phyloP scores from a whole-genome alignment of 2,329 filamentous ascomycete genomes.

The Penicillium thymicola region DNA sequence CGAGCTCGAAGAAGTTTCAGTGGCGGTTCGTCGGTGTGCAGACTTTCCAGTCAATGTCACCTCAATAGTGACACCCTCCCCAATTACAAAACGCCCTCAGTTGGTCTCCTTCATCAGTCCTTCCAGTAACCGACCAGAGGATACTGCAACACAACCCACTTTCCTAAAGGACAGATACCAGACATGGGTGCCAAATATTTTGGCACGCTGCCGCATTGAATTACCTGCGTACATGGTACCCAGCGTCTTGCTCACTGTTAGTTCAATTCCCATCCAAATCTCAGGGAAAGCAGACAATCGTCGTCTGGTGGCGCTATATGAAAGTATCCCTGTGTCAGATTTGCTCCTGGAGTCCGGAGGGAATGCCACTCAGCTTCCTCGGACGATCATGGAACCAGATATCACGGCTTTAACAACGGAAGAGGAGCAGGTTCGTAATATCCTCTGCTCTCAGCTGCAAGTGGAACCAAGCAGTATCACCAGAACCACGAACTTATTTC shows the following conservation, averaged over 20 bases:
- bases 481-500: not conserved
- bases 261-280: conserved; percentile 9
- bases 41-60: conserved; percentile 11
- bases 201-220: conserved; percentile 3
- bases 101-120: conserved; percentile 12
- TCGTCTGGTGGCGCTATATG: conserved; percentile 8
- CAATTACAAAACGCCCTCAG: conserved; percentile 14
- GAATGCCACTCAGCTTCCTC: not conserved
- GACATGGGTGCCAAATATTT: conserved; percentile 9
- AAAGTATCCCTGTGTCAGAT: conserved; percentile 8
- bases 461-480: not conserved
- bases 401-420: not conserved
- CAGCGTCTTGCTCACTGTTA: conserved; percentile 1
- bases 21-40: conserved; percentile 6
- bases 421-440: not conserved
- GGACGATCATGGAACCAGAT: not conserved
- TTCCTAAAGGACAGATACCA: conserved; percentile 4
- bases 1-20: conserved; percentile 10
- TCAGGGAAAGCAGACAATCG: conserved; percentile 14
- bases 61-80: conserved; percentile 13
- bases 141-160: not conserved
- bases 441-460: not conserved
- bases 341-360: not conserved
- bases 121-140: not conserved
- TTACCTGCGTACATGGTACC: conserved; percentile 16